These are phyloP conservation scores for Yamadazyma trypodendri DNA, from an alignment of 1,139 yeast species.

Conservation along the genomic window DNA sequence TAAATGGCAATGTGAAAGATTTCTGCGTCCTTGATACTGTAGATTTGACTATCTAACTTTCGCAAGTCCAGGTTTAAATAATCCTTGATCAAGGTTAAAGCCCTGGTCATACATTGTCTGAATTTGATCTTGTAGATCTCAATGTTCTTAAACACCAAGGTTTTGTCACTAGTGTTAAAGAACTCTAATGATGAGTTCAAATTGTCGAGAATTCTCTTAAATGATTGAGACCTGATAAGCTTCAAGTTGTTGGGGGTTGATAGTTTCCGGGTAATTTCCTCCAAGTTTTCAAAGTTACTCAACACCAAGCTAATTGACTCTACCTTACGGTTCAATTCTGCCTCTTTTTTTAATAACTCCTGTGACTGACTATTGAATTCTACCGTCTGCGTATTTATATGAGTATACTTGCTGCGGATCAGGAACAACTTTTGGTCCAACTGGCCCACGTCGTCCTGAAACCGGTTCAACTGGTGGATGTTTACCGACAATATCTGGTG, in stretches of 20 bases:
- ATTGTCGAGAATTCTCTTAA: conserved; percentile 52
- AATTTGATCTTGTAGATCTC: conserved; percentile 72
- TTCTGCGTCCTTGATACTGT: conserved; percentile 17
- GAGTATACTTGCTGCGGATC: conserved; percentile 46
- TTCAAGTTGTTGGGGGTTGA: conserved; percentile 51
- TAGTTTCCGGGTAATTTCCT: conserved; percentile 63
- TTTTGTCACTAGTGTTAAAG: conserved; percentile 19
- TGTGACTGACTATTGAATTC: conserved; percentile 64
- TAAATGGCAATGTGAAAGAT: conserved; percentile 32
- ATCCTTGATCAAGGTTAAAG: conserved; percentile 72
- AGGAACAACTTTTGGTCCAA: conserved; percentile 30
- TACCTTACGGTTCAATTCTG: conserved; percentile 42
- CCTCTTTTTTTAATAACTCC: conserved; percentile 51
- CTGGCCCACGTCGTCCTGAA: conserved; percentile 40
- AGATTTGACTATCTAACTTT: conserved; percentile 44
- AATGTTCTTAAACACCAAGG: conserved; percentile 57
- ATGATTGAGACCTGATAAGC: conserved; percentile 45
- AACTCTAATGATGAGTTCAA: conserved; percentile 55
- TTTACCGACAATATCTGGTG: conserved; percentile 38
- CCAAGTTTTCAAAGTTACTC: conserved; percentile 66
- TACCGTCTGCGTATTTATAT: conserved; percentile 57
- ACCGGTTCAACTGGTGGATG: conserved; percentile 28
- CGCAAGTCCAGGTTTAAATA: conserved; percentile 58
- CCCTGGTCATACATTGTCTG: conserved; percentile 82
- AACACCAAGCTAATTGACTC: conserved; percentile 53